phyloP scores from a whole-genome alignment of 2,329 filamentous ascomycete species.

The Aurifilum marmelostoma region DNA sequence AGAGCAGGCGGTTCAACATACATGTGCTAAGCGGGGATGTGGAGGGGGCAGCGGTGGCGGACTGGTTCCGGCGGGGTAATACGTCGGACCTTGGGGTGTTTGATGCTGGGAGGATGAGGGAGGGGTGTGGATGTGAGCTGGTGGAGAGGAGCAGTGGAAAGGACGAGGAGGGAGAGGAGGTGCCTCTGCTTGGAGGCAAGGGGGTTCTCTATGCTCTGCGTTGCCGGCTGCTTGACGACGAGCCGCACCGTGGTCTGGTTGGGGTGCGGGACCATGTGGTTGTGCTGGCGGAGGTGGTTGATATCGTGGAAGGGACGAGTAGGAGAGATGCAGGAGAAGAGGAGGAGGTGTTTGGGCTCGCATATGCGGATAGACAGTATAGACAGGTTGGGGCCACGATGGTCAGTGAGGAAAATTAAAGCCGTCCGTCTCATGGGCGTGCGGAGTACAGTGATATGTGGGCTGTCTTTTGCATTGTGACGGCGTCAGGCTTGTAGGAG shows the following conservation, averaged over 20 bases:
- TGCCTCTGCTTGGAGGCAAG: constrained; percentile 51
- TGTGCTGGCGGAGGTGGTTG: constrained; percentile 55
- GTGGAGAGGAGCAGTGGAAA: constrained; percentile 25
- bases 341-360: constrained; percentile 47
- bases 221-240: constrained; percentile 47
- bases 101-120: constrained; percentile 37
- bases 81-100: constrained; percentile 42
- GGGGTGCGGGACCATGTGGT: constrained; percentile 56
- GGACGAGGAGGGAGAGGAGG: constrained; percentile 28
- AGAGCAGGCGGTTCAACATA: constrained; percentile 54
- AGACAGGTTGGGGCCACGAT: constrained; percentile 47
- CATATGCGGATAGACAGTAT: constrained; percentile 55
- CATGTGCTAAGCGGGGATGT: constrained; percentile 55
- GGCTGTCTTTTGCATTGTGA: not conserved
- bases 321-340: constrained; percentile 31
- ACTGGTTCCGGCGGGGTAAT: constrained; percentile 57
- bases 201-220: constrained; percentile 55
- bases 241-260: constrained; percentile 46
- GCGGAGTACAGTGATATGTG: not conserved
- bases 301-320: constrained; percentile 42
- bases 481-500: not conserved
- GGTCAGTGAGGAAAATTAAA: constrained; percentile 22
- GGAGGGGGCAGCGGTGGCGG: constrained; percentile 53
- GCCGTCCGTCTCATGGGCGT: not conserved
- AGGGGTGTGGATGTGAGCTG: constrained; percentile 34